phyloP scores from a whole-genome alignment of 1,284 basidiomycete genomes.

The Ustilago trichophora region DNA sequence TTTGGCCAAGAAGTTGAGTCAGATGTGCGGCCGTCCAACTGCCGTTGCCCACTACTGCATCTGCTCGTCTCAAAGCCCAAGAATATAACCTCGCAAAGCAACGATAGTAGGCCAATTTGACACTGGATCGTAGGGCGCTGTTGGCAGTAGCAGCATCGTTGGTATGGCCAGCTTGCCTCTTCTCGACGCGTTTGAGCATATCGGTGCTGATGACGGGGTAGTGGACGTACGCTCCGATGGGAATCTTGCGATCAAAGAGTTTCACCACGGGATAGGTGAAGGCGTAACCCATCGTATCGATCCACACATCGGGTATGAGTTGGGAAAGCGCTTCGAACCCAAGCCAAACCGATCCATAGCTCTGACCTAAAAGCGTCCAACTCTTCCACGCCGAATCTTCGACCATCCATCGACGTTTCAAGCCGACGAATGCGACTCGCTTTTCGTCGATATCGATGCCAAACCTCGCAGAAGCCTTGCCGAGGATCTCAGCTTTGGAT shows the following conservation, averaged over 20 bases:
- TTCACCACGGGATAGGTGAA: conserved; percentile 86
- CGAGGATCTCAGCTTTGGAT: conserved; percentile 82
- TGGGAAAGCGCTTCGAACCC: conserved; percentile 79
- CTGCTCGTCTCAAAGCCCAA: conserved; percentile 76
- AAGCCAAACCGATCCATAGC: conserved; percentile 83
- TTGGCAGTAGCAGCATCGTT: conserved; percentile 73
- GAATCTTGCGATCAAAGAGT: conserved; percentile 72
- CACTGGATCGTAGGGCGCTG: conserved; percentile 72
- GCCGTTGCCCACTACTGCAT: conserved; percentile 86
- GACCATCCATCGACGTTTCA: conserved; percentile 77
- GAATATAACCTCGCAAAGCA: conserved; percentile 86
- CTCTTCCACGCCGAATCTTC: conserved; percentile 84
- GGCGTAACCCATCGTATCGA: conserved; percentile 98
- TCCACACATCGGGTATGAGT: conserved; percentile 85
- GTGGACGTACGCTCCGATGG: conserved; percentile 90
- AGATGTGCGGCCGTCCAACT: conserved; percentile 92
- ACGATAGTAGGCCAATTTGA: conserved; percentile 89
- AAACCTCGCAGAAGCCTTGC: conserved; percentile 73
- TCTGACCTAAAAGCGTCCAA: conserved; percentile 92
- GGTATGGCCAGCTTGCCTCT: conserved; percentile 72
- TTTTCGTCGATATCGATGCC: conserved; percentile 77
- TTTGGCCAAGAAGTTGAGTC: conserved; percentile 63
- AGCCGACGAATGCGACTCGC: conserved; percentile 80
- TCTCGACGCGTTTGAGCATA: conserved; percentile 85
- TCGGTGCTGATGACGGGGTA: conserved; percentile 93